Base-by-base conservation (phyloP, 2,329 filamentous ascomycete species). In the Beauveria rudraprayagi region DNA sequence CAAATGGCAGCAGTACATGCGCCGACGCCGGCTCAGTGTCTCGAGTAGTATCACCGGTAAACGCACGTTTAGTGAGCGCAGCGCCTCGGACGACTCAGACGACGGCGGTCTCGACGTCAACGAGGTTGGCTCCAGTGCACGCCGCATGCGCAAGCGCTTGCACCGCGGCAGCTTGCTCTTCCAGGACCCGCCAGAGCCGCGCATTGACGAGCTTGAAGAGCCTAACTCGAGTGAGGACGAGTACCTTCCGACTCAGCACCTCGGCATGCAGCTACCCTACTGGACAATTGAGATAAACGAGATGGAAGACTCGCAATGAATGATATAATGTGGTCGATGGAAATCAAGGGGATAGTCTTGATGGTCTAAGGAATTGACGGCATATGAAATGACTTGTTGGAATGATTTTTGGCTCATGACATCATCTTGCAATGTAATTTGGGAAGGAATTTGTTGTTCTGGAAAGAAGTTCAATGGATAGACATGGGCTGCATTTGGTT, bases 171-270 rank as follows among this genome's bases (percentile, higher is more conserved):
- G 74, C 63, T 66, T 80, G n/a, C 73, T 77, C 28, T 80, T 82
- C 64, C 73, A 77, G 22, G 80, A 82, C 62, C 79, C 79, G 37
- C 78, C 77, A 11, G 74, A 75, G 54, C 78, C 78, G 11, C 74
- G 77, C 43, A 83, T 83, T 61, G 79, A 82, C 43, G 80, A 83
- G 70, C 72, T 80, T 1, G 80, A 82, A 17, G 80, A 83, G 68
- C 80, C 80, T 11, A 74, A 77, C 61, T 80, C 78, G 26, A 76
- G 75, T 62, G 77, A 79, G 26, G 77, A 80, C 46, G 77, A 78
- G 55, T 70, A 70, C 50, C 67, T 72, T 16, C 70, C 75, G 10
- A 73, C 75, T 24, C 72, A 77, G 56, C 43, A 71, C n/a, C 70
- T 81, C 19, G 78, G 78, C 5, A 73, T 73, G 56, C 78, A 82